phyloP scores from a whole-genome alignment of 2,329 filamentous ascomycete species.

The Aspergillus floridensis region DNA sequence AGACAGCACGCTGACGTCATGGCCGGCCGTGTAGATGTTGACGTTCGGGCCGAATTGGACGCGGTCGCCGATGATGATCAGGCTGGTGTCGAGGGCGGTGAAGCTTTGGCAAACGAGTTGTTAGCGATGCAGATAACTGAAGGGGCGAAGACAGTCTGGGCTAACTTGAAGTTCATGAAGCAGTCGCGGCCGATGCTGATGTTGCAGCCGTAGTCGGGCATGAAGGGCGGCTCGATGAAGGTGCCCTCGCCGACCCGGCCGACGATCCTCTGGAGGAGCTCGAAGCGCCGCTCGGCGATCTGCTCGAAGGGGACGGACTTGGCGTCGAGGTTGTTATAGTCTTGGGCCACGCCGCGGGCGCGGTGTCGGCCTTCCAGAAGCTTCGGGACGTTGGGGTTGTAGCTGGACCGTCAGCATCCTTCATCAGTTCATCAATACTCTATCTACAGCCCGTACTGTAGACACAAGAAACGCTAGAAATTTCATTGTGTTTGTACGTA shows the following conservation, averaged over 20 bases:
- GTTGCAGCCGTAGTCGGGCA: constrained; percentile 36
- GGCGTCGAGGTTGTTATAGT: constrained; percentile 32
- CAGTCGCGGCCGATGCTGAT: constrained; percentile 29
- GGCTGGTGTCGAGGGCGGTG: constrained; percentile 52
- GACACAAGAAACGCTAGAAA: neutral
- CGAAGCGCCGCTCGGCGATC: constrained; percentile 24
- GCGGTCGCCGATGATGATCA: constrained; percentile 54
- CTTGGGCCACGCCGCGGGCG: constrained; percentile 25
- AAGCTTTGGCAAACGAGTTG: constrained; percentile 44
- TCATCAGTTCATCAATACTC: neutral
- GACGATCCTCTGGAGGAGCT: constrained; percentile 27
- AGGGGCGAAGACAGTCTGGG: neutral
- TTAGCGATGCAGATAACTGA: neutral
- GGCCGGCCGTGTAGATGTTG: constrained; percentile 53
- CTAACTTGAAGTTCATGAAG: constrained; percentile 36
- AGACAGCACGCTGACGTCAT: constrained; percentile 51
- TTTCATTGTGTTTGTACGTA: constrained; percentile 11
- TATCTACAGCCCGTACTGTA: too few relatives aligned
- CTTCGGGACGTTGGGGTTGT: constrained; percentile 28
- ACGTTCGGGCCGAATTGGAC: constrained; percentile 56
- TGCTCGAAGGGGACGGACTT: constrained; percentile 27
- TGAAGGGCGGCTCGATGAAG: constrained; percentile 33
- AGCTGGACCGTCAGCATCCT: constrained; percentile 19
- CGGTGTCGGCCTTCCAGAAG: constrained; percentile 30
- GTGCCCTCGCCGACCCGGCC: constrained; percentile 30